Conservation (phyloP, 345 rosid genomes). For the Jatropha curcas region DNA sequence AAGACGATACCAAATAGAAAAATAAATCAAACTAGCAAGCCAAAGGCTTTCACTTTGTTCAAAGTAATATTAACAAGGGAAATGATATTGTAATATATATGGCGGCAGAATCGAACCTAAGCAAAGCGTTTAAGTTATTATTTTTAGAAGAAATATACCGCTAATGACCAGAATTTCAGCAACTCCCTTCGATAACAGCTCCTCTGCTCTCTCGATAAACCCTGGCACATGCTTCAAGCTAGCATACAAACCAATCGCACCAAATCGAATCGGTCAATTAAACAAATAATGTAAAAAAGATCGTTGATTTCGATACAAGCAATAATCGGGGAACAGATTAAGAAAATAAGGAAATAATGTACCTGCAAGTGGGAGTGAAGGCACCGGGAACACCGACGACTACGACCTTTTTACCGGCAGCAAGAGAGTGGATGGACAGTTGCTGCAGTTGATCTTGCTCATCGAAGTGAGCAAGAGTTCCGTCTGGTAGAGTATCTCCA, state of each 20-base stretch:
- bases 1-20: background rate
- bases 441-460: slow-evolving; percentile 79
- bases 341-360: background rate
- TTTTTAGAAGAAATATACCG: slow-evolving; percentile 39
- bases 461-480: slow-evolving; percentile 78
- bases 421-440: slow-evolving; percentile 75
- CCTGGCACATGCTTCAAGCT: slow-evolving; percentile 97
- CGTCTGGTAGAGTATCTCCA: slow-evolving; percentile 77
- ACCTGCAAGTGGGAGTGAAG: slow-evolving; percentile 99
- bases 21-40: background rate
- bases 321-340: background rate
- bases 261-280: background rate
- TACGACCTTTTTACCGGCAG: slow-evolving; percentile 79
- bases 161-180: slow-evolving; percentile 78
- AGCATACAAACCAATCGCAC: slow-evolving; percentile 3
- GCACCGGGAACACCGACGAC: slow-evolving; percentile 98
- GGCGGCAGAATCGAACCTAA: background rate
- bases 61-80: background rate
- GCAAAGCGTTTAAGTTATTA: background rate
- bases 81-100: background rate
- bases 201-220: slow-evolving; percentile 83
- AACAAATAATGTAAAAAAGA: background rate
- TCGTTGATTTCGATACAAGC: background rate
- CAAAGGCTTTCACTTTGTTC: background rate
- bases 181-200: slow-evolving; percentile 79